Conservation (phyloP, 176 grass and related monocot genomes). For the Oryza meridionalis region DNA sequence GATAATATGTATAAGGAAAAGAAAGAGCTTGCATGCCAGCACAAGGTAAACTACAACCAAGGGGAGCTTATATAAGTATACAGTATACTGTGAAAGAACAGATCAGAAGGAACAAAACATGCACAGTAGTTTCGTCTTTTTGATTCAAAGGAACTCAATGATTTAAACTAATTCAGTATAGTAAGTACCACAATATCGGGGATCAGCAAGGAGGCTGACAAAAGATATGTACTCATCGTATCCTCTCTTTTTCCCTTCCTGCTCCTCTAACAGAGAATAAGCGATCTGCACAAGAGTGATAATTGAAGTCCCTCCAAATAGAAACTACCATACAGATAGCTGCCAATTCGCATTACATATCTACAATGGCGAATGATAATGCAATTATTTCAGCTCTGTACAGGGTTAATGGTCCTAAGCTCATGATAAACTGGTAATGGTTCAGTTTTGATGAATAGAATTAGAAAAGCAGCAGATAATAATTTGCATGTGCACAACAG, state of each 20-base stretch:
- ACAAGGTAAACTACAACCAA: conserved; percentile 32
- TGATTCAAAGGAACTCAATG: conserved; percentile 26
- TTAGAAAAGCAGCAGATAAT: background rate
- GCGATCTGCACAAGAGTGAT: conserved; percentile 69
- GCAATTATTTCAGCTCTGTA: conserved; percentile 19
- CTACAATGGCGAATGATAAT: background rate
- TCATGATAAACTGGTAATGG: conserved; percentile 34
- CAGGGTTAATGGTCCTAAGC: background rate
- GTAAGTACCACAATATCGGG: conserved; percentile 81
- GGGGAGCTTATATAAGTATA: background rate
- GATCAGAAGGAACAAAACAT: background rate
- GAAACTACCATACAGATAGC: conserved; percentile 9
- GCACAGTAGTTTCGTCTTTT: background rate
- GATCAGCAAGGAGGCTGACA: conserved; percentile 90
- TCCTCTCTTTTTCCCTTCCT: conserved; percentile 74
- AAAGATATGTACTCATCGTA: conserved; percentile 89
- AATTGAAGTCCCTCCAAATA: conserved; percentile 23
- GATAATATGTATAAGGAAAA: conserved; percentile 1
- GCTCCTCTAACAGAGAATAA: conserved; percentile 85
- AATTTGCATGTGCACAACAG: background rate
- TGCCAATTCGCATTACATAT: background rate
- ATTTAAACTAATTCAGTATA: conserved; percentile 16
- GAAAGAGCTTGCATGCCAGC: conserved; percentile 1
- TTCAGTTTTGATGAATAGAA: conserved; percentile 10
- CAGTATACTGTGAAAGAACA: conserved; percentile 1